Percentiles rank a stretch among this genome's conserved stretches.
These are phyloP conservation scores for Arthroderma sp. DNA, from an alignment of 2,329 filamentous ascomycete species.

Conservation along the genomic window DNA sequence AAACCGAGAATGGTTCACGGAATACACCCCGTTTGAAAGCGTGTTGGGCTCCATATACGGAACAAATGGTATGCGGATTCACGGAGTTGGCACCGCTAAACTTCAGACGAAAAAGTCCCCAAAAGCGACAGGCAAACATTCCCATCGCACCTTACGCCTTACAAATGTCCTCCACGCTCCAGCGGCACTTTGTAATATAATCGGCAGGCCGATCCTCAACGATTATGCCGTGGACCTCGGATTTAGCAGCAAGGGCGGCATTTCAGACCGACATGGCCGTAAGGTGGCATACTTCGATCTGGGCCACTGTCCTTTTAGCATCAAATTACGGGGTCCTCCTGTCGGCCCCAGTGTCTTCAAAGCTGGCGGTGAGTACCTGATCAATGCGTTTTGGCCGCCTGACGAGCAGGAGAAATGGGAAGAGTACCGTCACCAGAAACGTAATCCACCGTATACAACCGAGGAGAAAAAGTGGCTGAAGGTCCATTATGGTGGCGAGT, in stretches of 20 bases:
- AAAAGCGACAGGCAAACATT: slow-evolving; percentile 1
- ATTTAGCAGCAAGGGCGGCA: background rate
- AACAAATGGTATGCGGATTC: background rate
- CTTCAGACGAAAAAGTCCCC: slow-evolving; percentile 6
- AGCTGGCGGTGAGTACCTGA: background rate
- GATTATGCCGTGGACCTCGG: background rate
- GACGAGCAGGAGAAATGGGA: slow-evolving; percentile 6
- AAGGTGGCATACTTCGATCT: slow-evolving; percentile 7
- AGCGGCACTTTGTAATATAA: slow-evolving; percentile 6
- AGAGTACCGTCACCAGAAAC: background rate
- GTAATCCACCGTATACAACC: slow-evolving; percentile 6
- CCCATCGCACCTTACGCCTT: slow-evolving; percentile 4
- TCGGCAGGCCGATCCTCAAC: slow-evolving; percentile 4
- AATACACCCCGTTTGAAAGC: slow-evolving; percentile 8
- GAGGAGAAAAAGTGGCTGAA: slow-evolving; percentile 26
- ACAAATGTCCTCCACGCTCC: slow-evolving; percentile 9
- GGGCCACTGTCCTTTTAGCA: background rate
- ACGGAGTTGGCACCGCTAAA: slow-evolving; percentile 8
- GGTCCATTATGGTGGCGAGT: slow-evolving; percentile 20
- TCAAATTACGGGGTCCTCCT: slow-evolving; percentile 8
- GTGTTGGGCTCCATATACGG: background rate
- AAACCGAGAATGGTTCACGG: slow-evolving; percentile 10
- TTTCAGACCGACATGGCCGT: slow-evolving; percentile 1
- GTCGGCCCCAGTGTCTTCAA: slow-evolving; percentile 4
- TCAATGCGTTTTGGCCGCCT: slow-evolving; percentile 7